These are phyloP conservation scores for Herpetomonas tarakana DNA, from an alignment of 208 protist genomes.

Conservation along the genomic window DNA sequence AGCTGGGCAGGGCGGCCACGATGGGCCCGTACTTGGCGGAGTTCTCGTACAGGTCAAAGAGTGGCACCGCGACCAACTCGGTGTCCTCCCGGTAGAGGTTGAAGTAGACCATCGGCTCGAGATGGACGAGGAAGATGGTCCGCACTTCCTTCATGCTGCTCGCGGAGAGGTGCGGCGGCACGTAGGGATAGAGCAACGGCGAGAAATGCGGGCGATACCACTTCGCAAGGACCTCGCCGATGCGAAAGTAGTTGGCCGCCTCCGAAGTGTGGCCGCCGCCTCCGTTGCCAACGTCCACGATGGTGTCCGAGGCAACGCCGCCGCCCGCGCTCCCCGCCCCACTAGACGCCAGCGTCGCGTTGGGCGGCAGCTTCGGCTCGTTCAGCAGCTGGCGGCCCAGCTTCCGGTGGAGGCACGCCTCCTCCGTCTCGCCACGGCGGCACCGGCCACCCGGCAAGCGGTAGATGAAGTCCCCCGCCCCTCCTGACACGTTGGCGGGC, in stretches of 20 bases:
- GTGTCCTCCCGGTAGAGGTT: constrained; percentile 56
- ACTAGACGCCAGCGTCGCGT: constrained; percentile 1
- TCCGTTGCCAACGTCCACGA: constrained; percentile 41
- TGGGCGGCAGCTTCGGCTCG: constrained; percentile 36
- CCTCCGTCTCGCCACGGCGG: constrained; percentile 64
- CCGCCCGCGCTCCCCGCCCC: constrained; percentile 7
- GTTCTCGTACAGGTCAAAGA: constrained; percentile 93
- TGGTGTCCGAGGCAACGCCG: constrained; percentile 21
- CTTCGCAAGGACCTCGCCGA: constrained; percentile 70
- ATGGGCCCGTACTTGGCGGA: constrained; percentile 77
- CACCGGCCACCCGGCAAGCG: constrained; percentile 77
- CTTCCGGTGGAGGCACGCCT: constrained; percentile 73
- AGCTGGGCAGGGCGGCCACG: constrained; percentile 73
- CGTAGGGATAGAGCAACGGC: constrained; percentile 92
- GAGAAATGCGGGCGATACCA: constrained; percentile 89
- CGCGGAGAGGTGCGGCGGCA: constrained; percentile 82
- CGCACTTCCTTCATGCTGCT: constrained; percentile 78
- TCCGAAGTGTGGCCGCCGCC: constrained; percentile 13
- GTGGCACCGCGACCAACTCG: constrained; percentile 82
- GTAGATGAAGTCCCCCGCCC: constrained; percentile 15
- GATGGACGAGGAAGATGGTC: constrained; percentile 80
- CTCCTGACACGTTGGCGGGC: neutral
- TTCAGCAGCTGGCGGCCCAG: constrained; percentile 65
- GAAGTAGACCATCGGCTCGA: constrained; percentile 71
- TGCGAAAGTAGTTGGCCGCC: constrained; percentile 48